These are phyloP conservation scores for Capsicum chinense DNA, from an alignment of 257 asterid species.

Conservation along the genomic window DNA sequence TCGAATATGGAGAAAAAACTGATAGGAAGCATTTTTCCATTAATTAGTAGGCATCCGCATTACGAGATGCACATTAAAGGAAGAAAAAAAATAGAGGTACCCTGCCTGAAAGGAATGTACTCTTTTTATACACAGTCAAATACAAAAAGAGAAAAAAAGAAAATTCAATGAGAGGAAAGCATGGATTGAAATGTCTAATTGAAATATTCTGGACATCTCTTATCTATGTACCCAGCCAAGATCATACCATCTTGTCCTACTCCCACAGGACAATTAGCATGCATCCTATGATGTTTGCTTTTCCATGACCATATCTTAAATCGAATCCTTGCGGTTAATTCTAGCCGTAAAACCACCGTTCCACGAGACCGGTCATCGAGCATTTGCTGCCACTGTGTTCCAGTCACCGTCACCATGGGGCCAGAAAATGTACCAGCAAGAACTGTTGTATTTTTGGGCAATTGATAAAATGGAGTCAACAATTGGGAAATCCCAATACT, in stretches of 20 bases:
- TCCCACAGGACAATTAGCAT: constrained; percentile 73
- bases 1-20: no score
- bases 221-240: constrained; percentile 48
- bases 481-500: constrained; percentile 50
- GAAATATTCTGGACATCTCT: constrained; percentile 83
- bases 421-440: constrained; percentile 62
- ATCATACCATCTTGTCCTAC: constrained; percentile 80
- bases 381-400: constrained; percentile 57
- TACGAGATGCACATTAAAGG: neutral
- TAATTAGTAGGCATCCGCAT: no score
- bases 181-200: constrained; percentile 31
- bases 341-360: constrained; percentile 59
- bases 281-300: constrained; percentile 76
- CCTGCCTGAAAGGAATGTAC: neutral
- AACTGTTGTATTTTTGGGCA: constrained; percentile 68
- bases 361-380: constrained; percentile 56
- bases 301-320: constrained; percentile 81
- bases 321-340: constrained; percentile 58
- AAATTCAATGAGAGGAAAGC: neutral
- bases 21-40: no score
- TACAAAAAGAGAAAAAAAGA: neutral
- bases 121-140: neutral
- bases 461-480: constrained; percentile 62
- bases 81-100: neutral
- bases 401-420: constrained; percentile 46